phyloP scores from a whole-genome alignment of 495 filamentous ascomycete species.

The Podospora comata region DNA sequence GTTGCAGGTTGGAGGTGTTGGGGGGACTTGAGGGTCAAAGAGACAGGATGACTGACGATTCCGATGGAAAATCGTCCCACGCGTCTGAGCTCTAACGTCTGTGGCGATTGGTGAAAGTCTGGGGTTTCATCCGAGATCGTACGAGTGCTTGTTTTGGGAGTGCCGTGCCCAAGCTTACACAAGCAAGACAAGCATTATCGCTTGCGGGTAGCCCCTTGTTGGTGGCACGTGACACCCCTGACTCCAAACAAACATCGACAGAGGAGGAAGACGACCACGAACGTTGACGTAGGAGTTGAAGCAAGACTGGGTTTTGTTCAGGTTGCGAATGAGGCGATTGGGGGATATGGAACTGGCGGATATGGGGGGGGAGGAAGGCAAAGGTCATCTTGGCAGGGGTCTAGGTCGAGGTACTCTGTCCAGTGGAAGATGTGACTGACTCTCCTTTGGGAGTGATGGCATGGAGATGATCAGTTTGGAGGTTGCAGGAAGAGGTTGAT shows the following conservation, averaged over 20 bases:
- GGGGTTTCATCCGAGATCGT: slow-evolving; percentile 21
- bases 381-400: background rate
- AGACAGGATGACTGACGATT: slow-evolving; percentile 18
- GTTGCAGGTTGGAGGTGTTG: background rate
- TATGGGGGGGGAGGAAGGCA: background rate
- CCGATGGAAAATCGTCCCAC: slow-evolving; percentile 25
- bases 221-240: slow-evolving; percentile 32
- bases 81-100: background rate
- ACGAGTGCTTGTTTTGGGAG: slow-evolving; percentile 21
- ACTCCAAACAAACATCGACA: slow-evolving; percentile 18
- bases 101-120: slow-evolving; percentile 12
- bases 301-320: background rate
- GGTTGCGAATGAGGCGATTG: background rate
- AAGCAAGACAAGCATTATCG: slow-evolving; percentile 7
- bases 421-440: background rate
- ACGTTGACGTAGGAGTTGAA: background rate
- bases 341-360: no score
- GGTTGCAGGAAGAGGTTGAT: background rate
- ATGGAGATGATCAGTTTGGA: background rate
- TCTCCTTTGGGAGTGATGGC: background rate
- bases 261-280: background rate
- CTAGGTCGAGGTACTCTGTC: background rate
- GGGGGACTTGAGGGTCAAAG: slow-evolving; percentile 5
- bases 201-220: slow-evolving; percentile 1
- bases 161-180: slow-evolving; percentile 1